Evolutionary conservation across 202 grass and related monocot genomes (phyloP).

Genomic region (Miscanthus sacchariflorus): DNA sequence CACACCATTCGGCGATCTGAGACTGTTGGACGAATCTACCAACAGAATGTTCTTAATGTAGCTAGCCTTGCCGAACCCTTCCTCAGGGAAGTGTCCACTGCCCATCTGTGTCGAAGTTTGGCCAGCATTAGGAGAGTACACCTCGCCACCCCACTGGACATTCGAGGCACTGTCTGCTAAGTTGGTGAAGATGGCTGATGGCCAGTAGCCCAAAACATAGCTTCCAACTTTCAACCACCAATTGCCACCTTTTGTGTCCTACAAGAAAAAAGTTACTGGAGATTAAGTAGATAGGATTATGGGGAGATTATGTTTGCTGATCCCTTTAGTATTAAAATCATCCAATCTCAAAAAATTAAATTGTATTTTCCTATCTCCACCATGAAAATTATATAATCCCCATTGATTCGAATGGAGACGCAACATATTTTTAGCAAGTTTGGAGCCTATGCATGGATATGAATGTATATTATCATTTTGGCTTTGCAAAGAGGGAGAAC

Average conservation of each 20-base stretch:
- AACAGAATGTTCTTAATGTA: conserved; percentile 87
- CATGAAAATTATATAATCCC: too few species aligned
- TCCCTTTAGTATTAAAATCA: too few species aligned
- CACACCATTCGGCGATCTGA: conserved; percentile 62
- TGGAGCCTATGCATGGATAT: too few species aligned
- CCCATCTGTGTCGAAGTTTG: conserved; percentile 87
- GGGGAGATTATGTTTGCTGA: background rate
- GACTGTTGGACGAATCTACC: conserved; percentile 72
- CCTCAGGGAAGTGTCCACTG: conserved; percentile 75
- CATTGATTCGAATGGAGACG: too few species aligned
- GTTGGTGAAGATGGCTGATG: conserved; percentile 34
- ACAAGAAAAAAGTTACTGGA: background rate
- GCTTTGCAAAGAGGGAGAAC: too few species aligned
- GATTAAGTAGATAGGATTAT: background rate
- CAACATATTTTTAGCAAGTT: too few species aligned
- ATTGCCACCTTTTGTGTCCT: conserved; percentile 74
- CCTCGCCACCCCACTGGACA: conserved; percentile 90
- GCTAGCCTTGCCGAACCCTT: conserved; percentile 80
- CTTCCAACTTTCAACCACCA: background rate
- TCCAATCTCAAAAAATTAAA: too few species aligned
- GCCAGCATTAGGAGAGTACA: conserved; percentile 59
- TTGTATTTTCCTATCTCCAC: too few species aligned
- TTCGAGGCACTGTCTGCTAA: conserved; percentile 65
- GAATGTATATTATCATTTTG: too few species aligned
- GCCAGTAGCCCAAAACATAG: background rate